Evolutionary conservation across 2,329 filamentous ascomycete species (phyloP).

Genomic region (Thielaviopsis euricoi): DNA sequence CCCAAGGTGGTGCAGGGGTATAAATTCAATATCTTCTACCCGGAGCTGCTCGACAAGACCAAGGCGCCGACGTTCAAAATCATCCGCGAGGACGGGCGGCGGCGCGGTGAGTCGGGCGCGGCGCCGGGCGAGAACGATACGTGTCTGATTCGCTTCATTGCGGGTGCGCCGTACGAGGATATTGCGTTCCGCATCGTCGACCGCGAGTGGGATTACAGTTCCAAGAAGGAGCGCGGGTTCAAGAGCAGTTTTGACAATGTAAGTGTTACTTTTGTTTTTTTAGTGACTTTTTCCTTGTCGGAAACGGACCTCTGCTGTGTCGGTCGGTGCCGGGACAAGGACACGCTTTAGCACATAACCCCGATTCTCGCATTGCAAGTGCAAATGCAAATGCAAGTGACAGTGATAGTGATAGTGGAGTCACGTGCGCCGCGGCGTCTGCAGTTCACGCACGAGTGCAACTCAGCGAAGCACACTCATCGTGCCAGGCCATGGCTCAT

Average conservation of each 20-base stretch:
- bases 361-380: no score
- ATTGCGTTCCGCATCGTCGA: slow-evolving; percentile 95
- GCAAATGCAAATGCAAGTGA: no score
- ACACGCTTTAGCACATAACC: no score
- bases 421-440: no score
- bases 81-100: slow-evolving; percentile 77
- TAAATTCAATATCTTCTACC: slow-evolving; percentile 99
- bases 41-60: slow-evolving; percentile 84
- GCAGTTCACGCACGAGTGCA: no score
- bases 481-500: no score
- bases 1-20: slow-evolving; percentile 98
- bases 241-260: slow-evolving; percentile 96
- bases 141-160: slow-evolving; percentile 88
- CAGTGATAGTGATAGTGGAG: no score
- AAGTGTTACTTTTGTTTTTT: slow-evolving; percentile 21
- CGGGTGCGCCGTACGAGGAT: slow-evolving; percentile 89
- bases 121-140: slow-evolving; percentile 93
- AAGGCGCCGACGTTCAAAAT: slow-evolving; percentile 95
- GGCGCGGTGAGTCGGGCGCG: slow-evolving; percentile 80
- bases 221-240: slow-evolving; percentile 87
- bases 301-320: no score
- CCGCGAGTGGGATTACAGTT: slow-evolving; percentile 97
- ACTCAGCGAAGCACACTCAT: no score
- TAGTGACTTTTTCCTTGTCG: neutral
- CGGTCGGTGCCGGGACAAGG: no score